phyloP scores from a whole-genome alignment of 352 stramenopile species.

The Globisporangium canariense region DNA sequence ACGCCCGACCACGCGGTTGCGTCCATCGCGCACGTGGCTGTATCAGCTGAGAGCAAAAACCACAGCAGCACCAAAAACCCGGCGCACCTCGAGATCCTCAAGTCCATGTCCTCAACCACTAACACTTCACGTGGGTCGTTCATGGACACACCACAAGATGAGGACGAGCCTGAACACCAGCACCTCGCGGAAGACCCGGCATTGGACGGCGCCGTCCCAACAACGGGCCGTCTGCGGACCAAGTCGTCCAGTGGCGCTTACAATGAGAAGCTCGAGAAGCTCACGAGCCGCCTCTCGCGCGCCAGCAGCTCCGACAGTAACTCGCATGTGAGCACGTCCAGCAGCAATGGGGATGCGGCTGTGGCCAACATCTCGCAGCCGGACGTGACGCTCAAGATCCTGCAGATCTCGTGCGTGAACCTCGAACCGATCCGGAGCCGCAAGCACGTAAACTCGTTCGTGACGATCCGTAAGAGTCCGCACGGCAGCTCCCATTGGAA shows the following conservation, averaged over 20 bases:
- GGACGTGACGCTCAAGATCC: slow-evolving; percentile 31
- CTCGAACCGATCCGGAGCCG: slow-evolving; percentile 49
- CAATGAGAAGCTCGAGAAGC: slow-evolving; percentile 9
- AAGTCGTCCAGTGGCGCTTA: slow-evolving; percentile 1
- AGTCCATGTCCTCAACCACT: neutral
- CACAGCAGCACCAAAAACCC: neutral
- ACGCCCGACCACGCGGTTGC: slow-evolving; percentile 27
- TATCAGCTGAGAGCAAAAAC: slow-evolving; percentile 36
- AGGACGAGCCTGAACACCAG: slow-evolving; percentile 23
- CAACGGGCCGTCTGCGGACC: neutral
- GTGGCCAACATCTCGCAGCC: slow-evolving; percentile 16
- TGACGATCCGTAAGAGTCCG: slow-evolving; percentile 33
- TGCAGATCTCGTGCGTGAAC: slow-evolving; percentile 35
- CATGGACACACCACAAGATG: slow-evolving; percentile 19
- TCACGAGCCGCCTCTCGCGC: slow-evolving; percentile 6
- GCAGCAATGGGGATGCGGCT: slow-evolving; percentile 7
- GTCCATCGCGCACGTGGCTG: slow-evolving; percentile 41
- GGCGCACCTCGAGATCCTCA: neutral
- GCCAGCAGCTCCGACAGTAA: slow-evolving; percentile 15
- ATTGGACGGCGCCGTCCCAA: neutral
- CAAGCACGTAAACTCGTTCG: slow-evolving; percentile 57
- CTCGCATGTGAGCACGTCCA: slow-evolving; percentile 18
- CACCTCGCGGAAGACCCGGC: slow-evolving; percentile 17
- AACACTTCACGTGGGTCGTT: slow-evolving; percentile 22
- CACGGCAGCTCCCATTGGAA: slow-evolving; percentile 36